Percentiles rank a stretch among this genome's conserved stretches.
Conservation (phyloP, 345 rosid species). For the Microthlaspi erraticum region DNA sequence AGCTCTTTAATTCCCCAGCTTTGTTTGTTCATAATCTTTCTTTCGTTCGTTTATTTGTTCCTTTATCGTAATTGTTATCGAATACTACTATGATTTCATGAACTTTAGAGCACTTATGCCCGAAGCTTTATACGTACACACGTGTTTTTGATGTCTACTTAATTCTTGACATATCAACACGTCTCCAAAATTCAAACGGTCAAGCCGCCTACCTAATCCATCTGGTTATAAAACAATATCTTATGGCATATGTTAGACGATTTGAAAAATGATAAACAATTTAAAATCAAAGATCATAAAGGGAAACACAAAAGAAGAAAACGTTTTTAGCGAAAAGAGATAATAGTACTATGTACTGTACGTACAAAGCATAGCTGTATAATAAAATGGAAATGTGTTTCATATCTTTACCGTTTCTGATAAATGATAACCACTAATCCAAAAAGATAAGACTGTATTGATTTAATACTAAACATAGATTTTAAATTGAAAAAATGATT, state of each 20-base stretch:
- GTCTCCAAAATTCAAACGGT: conserved; percentile 9
- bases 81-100: neutral
- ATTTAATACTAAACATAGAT: too few species aligned
- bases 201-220: conserved; percentile 8
- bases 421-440: too few species aligned
- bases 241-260: conserved; percentile 20
- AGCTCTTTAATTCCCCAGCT: neutral
- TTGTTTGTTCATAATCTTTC: neutral
- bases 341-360: too few species aligned
- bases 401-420: too few species aligned
- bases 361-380: too few species aligned
- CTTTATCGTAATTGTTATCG: neutral
- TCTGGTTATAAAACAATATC: conserved; percentile 5
- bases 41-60: neutral
- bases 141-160: conserved; percentile 16
- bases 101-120: neutral
- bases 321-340: too few species aligned
- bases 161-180: conserved; percentile 9
- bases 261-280: too few species aligned
- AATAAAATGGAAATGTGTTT: too few species aligned
- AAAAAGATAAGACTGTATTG: too few species aligned
- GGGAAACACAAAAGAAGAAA: too few species aligned
- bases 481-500: too few species aligned
- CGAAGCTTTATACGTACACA: neutral
- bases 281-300: too few species aligned